These are phyloP conservation scores for Auricularia sp. DNA, from an alignment of 768 basidiomycete genomes.

Conservation along the genomic window DNA sequence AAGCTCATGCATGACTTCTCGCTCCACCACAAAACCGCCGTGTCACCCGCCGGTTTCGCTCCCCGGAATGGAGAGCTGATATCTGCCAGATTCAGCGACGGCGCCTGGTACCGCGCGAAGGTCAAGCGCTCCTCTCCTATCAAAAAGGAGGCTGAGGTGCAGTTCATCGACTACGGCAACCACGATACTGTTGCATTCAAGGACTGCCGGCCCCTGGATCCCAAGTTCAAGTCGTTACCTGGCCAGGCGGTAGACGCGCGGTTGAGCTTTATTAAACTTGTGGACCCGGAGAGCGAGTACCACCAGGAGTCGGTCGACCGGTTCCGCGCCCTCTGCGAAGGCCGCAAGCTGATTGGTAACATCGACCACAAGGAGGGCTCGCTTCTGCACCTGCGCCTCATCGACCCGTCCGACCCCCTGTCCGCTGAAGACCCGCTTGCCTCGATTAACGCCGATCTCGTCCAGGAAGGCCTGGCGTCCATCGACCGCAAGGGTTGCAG, in stretches of 20 bases:
- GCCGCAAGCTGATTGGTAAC: slow-evolving; percentile 95
- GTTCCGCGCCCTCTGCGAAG: slow-evolving; percentile 79
- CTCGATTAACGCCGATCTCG: slow-evolving; percentile 81
- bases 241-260: slow-evolving; percentile 94
- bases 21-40: slow-evolving; percentile 63
- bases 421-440: slow-evolving; percentile 58
- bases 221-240: slow-evolving; percentile 79
- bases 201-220: slow-evolving; percentile 81
- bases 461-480: slow-evolving; percentile 77
- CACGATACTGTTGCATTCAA: slow-evolving; percentile 78
- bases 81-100: slow-evolving; percentile 89
- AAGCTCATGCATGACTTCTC: slow-evolving; percentile 93
- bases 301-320: slow-evolving; percentile 73
- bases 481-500: slow-evolving; percentile 70
- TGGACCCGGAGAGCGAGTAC: slow-evolving; percentile 77
- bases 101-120: slow-evolving; percentile 92
- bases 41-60: slow-evolving; percentile 54
- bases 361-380: slow-evolving; percentile 76
- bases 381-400: slow-evolving; percentile 79
- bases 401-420: slow-evolving; percentile 72
- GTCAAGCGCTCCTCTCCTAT: slow-evolving; percentile 76
- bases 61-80: slow-evolving; percentile 86
- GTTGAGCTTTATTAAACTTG: slow-evolving; percentile 83
- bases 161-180: slow-evolving; percentile 94
- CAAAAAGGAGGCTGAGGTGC: slow-evolving; percentile 90